Evolutionary conservation across 345 rosid species (phyloP).

Genomic region (Pistacia vera): DNA sequence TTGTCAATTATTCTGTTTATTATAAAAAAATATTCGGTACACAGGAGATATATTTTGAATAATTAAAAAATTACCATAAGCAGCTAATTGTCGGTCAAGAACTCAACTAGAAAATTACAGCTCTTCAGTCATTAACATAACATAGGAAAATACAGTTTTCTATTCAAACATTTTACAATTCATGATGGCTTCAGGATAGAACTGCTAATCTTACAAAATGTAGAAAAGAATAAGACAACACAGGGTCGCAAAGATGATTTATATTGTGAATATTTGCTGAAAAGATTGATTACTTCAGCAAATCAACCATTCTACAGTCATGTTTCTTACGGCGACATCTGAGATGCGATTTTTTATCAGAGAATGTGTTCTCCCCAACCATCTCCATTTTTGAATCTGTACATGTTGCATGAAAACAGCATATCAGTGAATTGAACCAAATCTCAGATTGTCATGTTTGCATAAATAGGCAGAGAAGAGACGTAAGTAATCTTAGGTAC

Average conservation of each 20-base stretch:
- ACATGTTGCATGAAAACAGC: slow-evolving; percentile 36
- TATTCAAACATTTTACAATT: slow-evolving; percentile 10
- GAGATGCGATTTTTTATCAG: slow-evolving; percentile 73
- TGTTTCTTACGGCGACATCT: slow-evolving; percentile 89
- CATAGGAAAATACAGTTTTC: background rate
- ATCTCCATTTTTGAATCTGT: slow-evolving; percentile 65
- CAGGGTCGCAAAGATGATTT: background rate
- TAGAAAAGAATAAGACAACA: background rate
- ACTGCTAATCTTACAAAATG: background rate
- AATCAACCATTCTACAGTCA: slow-evolving; percentile 69
- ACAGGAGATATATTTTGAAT: too few species aligned
- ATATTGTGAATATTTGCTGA: background rate
- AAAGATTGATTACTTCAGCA: slow-evolving; percentile 41
- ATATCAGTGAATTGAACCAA: slow-evolving; percentile 7
- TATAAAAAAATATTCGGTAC: too few species aligned
- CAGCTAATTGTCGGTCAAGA: too few species aligned
- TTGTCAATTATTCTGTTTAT: too few species aligned
- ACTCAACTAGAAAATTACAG: background rate
- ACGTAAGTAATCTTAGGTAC: background rate
- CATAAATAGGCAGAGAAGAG: background rate
- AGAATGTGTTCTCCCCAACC: slow-evolving; percentile 75
- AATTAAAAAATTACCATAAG: too few species aligned
- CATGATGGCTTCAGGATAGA: background rate
- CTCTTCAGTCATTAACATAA: background rate
- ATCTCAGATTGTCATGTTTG: background rate